Percentiles rank a stretch among this genome's conserved stretches.
These are phyloP conservation scores for Exophiala mesophila DNA, from an alignment of 2,329 filamentous ascomycete genomes.

Conservation along the genomic window DNA sequence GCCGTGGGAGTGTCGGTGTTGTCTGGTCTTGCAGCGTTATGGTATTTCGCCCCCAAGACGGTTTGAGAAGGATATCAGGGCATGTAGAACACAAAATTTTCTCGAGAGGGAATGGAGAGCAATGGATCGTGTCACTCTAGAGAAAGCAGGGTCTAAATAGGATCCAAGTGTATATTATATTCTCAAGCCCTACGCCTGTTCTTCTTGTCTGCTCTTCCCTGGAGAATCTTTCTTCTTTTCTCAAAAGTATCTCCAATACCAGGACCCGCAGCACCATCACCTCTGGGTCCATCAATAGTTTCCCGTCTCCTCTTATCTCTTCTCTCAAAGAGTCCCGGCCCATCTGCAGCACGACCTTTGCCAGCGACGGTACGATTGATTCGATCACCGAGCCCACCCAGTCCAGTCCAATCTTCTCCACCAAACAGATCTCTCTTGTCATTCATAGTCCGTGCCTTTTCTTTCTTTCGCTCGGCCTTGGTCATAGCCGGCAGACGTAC, in stretches of 20 bases:
- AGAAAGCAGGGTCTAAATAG: too few relatives aligned
- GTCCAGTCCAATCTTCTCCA: conserved; percentile 85
- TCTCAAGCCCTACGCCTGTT: conserved; percentile 18
- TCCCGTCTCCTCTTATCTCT: conserved; percentile 70
- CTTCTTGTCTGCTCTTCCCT: conserved; percentile 33
- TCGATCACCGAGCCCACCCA: conserved; percentile 79
- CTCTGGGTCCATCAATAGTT: conserved; percentile 66
- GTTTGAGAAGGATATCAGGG: conserved; percentile 19
- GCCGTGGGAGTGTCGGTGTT: conserved; percentile 28
- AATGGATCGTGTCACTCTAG: too few relatives aligned
- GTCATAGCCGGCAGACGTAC: conserved; percentile 76
- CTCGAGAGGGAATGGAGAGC: too few relatives aligned
- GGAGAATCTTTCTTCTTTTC: conserved; percentile 54
- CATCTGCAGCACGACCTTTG: conserved; percentile 40
- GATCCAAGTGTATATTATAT: too few relatives aligned
- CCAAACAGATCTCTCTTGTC: conserved; percentile 61
- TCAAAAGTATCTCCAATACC: conserved; percentile 71
- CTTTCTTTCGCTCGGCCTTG: conserved; percentile 76
- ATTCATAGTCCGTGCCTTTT: conserved; percentile 43
- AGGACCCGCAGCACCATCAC: conserved; percentile 52
- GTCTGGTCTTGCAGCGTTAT: conserved; percentile 28
- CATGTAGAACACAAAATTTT: too few relatives aligned
- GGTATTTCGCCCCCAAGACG: conserved; percentile 28
- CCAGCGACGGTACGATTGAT: conserved; percentile 73
- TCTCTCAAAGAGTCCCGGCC: conserved; percentile 59